Conservation (phyloP, 2,329 filamentous ascomycete genomes). For the Catunica adiposa region DNA sequence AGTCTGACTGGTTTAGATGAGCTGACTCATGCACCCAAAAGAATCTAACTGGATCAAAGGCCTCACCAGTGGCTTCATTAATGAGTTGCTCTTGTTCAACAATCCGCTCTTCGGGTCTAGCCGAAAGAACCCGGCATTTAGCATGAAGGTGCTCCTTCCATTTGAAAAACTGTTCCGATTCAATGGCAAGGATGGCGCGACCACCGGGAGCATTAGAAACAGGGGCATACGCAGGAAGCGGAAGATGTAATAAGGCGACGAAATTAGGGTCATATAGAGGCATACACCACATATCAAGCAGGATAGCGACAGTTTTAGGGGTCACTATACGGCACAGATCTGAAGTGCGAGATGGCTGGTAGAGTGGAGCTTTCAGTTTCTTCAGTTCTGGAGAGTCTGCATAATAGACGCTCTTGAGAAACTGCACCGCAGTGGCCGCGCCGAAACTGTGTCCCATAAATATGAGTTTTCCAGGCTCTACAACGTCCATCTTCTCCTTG, state of each 20-base stretch:
- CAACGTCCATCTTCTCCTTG: constrained; percentile 44
- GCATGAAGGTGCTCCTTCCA: constrained; percentile 58
- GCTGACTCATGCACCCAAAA: constrained; percentile 62
- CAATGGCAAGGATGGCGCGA: constrained; percentile 48
- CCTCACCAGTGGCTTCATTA: constrained; percentile 12
- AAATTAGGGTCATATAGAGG: constrained; percentile 49
- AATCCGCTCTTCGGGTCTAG: constrained; percentile 29
- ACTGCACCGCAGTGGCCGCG: constrained; percentile 54
- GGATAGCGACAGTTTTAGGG: constrained; percentile 43
- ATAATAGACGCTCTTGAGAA: constrained; percentile 67
- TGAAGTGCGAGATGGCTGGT: constrained; percentile 38
- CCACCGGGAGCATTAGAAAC: constrained; percentile 35
- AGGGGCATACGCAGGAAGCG: constrained; percentile 50
- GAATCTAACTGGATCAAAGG: constrained; percentile 42
- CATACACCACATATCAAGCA: constrained; percentile 71
- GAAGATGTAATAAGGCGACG: constrained; percentile 49
- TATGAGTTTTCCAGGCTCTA: constrained; percentile 53
- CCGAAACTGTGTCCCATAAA: constrained; percentile 75
- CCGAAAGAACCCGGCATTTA: constrained; percentile 49
- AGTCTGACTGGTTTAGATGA: constrained; percentile 70
- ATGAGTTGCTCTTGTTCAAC: constrained; percentile 27
- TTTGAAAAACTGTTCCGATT: constrained; percentile 62
- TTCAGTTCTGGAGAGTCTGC: constrained; percentile 30
- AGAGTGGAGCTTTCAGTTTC: constrained; percentile 40
- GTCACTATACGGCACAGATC: constrained; percentile 50